Conservation (phyloP, 345 rosid genomes). For the Populus tremula region DNA sequence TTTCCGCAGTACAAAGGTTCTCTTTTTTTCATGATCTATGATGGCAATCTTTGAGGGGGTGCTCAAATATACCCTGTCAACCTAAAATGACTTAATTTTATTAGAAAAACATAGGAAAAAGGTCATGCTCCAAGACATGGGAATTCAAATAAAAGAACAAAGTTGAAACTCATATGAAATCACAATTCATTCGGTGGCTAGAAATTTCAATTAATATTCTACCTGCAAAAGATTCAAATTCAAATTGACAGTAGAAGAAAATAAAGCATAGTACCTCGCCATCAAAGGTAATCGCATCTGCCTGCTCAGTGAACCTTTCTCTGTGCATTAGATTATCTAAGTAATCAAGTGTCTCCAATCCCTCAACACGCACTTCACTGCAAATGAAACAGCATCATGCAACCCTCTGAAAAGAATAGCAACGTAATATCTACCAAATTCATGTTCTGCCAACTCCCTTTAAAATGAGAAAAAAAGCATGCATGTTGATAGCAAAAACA, state of each 20-base stretch:
- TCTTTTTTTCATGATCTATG: constrained; percentile 92
- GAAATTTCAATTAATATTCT: not conserved
- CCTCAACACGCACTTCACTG: constrained; percentile 98
- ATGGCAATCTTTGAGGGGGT: constrained; percentile 89
- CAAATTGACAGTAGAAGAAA: not conserved
- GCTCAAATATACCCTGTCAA: constrained; percentile 83
- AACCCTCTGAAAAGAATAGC: constrained; percentile 12
- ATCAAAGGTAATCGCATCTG: constrained; percentile 93
- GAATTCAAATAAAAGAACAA: not conserved
- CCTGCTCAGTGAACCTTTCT: constrained; percentile 92
- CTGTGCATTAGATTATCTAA: constrained; percentile 62
- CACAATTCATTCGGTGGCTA: not conserved
- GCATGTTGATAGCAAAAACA: not conserved
- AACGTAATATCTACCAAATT: constrained; percentile 5
- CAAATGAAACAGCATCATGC: constrained; percentile 34
- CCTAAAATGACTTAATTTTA: constrained; percentile 26
- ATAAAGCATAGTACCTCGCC: constrained; percentile 56
- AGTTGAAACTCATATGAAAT: not conserved
- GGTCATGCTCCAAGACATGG: not conserved
- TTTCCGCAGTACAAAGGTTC: constrained; percentile 80
- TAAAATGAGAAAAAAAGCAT: not conserved
- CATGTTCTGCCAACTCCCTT: not conserved
- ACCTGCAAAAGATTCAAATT: not conserved
- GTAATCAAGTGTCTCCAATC: constrained; percentile 96
- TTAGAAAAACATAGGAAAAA: not conserved